Conservation (phyloP, 2,329 filamentous ascomycete genomes). For the Akanthomyces dipterigenus region DNA sequence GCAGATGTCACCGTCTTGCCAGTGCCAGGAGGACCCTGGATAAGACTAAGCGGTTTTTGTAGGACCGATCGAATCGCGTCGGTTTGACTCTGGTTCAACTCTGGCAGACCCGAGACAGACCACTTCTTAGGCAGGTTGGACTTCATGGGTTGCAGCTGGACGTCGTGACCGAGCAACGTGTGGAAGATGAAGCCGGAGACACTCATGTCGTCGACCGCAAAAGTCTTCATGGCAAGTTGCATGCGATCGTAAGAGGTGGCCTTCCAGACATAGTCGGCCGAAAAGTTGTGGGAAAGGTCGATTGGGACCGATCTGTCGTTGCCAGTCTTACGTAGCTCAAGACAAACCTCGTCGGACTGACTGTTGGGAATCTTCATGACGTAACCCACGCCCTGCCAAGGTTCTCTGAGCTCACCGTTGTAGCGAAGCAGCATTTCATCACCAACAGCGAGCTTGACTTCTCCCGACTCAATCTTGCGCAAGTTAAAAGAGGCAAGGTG, state of each 20-base stretch:
- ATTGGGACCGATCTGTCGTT: conserved; percentile 95
- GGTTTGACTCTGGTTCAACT: conserved; percentile 92
- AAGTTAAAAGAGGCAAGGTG: conserved; percentile 92
- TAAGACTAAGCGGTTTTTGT: conserved; percentile 87
- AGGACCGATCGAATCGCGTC: conserved; percentile 93
- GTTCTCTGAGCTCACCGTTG: conserved; percentile 81
- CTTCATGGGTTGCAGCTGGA: conserved; percentile 91
- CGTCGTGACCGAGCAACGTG: conserved; percentile 89
- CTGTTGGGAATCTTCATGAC: conserved; percentile 99
- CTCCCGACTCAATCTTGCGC: conserved; percentile 93
- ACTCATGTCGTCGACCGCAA: conserved; percentile 95
- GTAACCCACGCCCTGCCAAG: conserved; percentile 97
- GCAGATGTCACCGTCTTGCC: conserved; percentile 98
- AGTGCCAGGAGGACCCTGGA: conserved; percentile 93
- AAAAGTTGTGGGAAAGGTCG: conserved; percentile 96
- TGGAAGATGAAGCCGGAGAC: conserved; percentile 99
- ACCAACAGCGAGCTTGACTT: conserved; percentile 95
- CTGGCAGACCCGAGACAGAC: conserved; percentile 86
- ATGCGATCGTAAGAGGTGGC: conserved; percentile 98
- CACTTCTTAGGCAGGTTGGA: conserved; percentile 94
- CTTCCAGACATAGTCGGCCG: conserved; percentile 98
- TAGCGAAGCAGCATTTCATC: conserved; percentile 98
- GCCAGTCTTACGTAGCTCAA: conserved; percentile 88
- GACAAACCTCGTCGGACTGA: conserved; percentile 93
- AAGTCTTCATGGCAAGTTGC: conserved; percentile 99